Evolutionary conservation across 2,329 filamentous ascomycete genomes (phyloP), one percentile per base, ranked within the genome.

Genomic region (Paecilomyces formosus): DNA sequence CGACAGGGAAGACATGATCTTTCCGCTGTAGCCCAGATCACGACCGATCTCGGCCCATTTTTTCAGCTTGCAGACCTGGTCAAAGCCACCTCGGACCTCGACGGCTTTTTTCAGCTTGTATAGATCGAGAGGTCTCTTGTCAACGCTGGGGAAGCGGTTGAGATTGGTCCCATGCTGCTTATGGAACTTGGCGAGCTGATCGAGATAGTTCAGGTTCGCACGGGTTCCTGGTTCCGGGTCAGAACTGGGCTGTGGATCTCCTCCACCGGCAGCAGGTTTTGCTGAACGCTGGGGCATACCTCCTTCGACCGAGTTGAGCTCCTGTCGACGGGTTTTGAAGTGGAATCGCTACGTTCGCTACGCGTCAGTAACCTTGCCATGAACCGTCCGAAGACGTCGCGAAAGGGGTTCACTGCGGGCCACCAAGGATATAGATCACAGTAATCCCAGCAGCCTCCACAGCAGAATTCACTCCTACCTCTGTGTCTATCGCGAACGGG

Each of bases 31-130:
- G 57, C 94, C 94, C 54, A 99, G 79, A 72, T 97, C 94, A 68
- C 94, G 87, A 33, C 94, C 94, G 66, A 99, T 97, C 74, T 99
- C 94, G 15, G 94, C 94, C 94, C 94, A 99, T 78, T 97, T 97
- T 78, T 99, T 99, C 58, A 88, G 83, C 75, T 96, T 97, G 82
- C 94, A 99, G 52, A 99, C 94, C 70, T 90, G 90, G 57, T 97
- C 92, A 67, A 99, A 99, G 2, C 94, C 94, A 53, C 94, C 94
- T 62, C 94, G 86, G 30, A 90, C 88, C 71, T 97, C 94, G 35
- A 99, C 94, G 0, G 93, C 93, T 72, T 97, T 97, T 74, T 97
- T 97, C 60, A 99, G 79, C 67, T 93, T 91, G 77, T 96, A 99
- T 15, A 99, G 81, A 70, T 99, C 94, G 55, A 99, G 83, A 0